Evolutionary conservation across 2,329 filamentous ascomycete genomes (phyloP).

Genomic region (Calonectria hawksworthii): DNA sequence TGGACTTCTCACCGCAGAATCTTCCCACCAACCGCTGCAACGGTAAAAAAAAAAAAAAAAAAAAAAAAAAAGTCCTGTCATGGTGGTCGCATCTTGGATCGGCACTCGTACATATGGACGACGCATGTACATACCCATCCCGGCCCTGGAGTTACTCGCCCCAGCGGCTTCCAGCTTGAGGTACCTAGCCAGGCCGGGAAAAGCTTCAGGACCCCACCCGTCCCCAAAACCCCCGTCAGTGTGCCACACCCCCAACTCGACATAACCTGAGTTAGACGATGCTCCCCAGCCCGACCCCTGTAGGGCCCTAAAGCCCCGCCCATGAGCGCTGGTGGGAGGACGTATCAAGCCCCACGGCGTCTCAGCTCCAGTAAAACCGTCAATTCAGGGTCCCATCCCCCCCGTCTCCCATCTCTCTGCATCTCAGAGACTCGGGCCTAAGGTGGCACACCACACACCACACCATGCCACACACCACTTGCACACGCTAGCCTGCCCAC

Average conservation of each 20-base stretch:
- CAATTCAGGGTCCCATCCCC: slow-evolving; percentile 44
- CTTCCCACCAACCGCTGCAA: neutral
- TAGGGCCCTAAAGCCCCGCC: slow-evolving; percentile 31
- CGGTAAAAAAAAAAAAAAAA: neutral
- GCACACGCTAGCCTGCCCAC: neutral
- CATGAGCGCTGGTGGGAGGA: slow-evolving; percentile 24
- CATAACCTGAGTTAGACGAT: slow-evolving; percentile 16
- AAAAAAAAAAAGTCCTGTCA: neutral
- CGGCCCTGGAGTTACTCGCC: slow-evolving; percentile 8
- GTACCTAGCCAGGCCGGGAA: slow-evolving; percentile 15
- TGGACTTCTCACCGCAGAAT: slow-evolving; percentile 4
- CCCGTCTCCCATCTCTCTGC: slow-evolving; percentile 14
- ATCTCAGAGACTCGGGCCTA: slow-evolving; percentile 8
- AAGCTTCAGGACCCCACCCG: slow-evolving; percentile 4
- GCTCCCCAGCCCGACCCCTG: slow-evolving; percentile 25
- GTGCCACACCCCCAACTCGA: slow-evolving; percentile 4
- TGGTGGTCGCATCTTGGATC: slow-evolving; percentile 23
- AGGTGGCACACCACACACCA: neutral
- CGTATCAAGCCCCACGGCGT: slow-evolving; percentile 27
- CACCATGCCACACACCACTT: slow-evolving; percentile 2
- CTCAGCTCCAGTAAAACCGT: slow-evolving; percentile 38
- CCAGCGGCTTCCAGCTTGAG: slow-evolving; percentile 9
- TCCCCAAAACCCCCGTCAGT: slow-evolving; percentile 6
- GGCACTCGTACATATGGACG: slow-evolving; percentile 19
- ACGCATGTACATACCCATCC: slow-evolving; percentile 20